A percentile compares a stretch with the other conserved stretches of the same genome.
These are phyloP conservation scores for Emydomyces testavorans DNA, from an alignment of 2,329 filamentous ascomycete genomes.

Conservation along the genomic window DNA sequence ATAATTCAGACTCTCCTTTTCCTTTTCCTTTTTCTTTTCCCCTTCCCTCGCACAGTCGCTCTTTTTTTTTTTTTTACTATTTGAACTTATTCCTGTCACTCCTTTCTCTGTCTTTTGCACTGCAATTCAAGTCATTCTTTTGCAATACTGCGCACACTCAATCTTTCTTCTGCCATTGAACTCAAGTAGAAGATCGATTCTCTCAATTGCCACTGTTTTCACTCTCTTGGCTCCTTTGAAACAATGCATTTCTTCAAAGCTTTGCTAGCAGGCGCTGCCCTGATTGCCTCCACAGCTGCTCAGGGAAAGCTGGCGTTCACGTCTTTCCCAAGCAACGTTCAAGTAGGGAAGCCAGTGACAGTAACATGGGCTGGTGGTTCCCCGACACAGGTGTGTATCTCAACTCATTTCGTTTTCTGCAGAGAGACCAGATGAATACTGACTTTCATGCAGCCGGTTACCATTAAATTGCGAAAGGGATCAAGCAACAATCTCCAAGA, in stretches of 20 bases:
- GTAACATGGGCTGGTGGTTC: slow-evolving; percentile 40
- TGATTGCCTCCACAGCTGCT: slow-evolving; percentile 38
- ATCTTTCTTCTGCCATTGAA: slow-evolving; percentile 2
- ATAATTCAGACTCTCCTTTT: slow-evolving; percentile 2
- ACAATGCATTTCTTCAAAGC: slow-evolving; percentile 43
- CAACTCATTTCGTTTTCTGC: background rate
- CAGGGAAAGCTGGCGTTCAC: slow-evolving; percentile 42
- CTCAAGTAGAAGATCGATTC: background rate
- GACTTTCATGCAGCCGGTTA: slow-evolving; percentile 36
- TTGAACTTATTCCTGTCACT: slow-evolving; percentile 13
- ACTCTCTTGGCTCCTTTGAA: slow-evolving; percentile 7
- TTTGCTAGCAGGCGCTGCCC: slow-evolving; percentile 37
- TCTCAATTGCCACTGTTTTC: slow-evolving; percentile 4
- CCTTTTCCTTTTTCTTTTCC: background rate
- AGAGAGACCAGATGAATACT: slow-evolving; percentile 9
- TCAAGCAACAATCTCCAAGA: slow-evolving; percentile 39
- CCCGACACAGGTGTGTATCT: slow-evolving; percentile 19
- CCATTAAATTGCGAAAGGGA: slow-evolving; percentile 47
- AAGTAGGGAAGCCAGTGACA: slow-evolving; percentile 39
- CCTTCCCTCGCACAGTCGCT: slow-evolving; percentile 4
- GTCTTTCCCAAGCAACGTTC: slow-evolving; percentile 38
- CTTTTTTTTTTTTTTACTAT: slow-evolving; percentile 7
- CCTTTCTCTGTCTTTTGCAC: slow-evolving; percentile 12
- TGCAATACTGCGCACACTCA: slow-evolving; percentile 13
- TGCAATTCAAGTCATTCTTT: slow-evolving; percentile 4